A percentile compares a stretch with the other conserved stretches of the same genome.
Evolutionary conservation across 768 basidiomycete species (phyloP).

Genomic region (Podaxis sp.): DNA sequence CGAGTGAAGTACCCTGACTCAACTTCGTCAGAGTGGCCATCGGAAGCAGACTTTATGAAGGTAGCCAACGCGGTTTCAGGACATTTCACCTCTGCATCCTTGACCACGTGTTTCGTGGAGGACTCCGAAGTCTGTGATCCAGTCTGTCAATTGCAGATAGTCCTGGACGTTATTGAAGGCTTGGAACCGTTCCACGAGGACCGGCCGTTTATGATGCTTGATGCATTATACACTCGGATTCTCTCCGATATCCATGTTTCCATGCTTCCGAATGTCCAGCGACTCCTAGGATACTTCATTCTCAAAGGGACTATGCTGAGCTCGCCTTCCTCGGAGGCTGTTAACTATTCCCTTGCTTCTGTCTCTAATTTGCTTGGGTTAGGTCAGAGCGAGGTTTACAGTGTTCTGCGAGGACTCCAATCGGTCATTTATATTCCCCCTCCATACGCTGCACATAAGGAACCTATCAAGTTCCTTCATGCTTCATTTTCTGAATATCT

Average conservation of each 20-base stretch:
- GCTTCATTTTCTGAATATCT: background rate
- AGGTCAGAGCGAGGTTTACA: background rate
- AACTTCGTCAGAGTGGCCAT: background rate
- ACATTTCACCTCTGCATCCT: background rate
- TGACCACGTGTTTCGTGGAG: background rate
- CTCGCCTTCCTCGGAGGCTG: background rate
- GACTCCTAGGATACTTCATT: background rate
- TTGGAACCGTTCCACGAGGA: background rate
- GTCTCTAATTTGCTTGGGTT: background rate
- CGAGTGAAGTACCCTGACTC: background rate
- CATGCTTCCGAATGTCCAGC: background rate
- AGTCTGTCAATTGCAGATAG: background rate
- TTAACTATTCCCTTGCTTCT: background rate
- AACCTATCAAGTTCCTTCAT: background rate
- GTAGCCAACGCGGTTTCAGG: background rate
- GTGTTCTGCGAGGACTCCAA: background rate
- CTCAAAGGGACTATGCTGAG: background rate
- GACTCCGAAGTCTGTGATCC: background rate
- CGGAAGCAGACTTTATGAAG: background rate
- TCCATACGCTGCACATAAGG: background rate
- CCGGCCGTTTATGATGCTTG: background rate
- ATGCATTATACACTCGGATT: background rate
- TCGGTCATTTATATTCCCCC: background rate
- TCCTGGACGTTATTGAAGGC: background rate
- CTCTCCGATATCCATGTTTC: background rate